These are phyloP conservation scores for Ophiostoma sp. DNA, from an alignment of 2,329 filamentous ascomycete species.

Conservation along the genomic window DNA sequence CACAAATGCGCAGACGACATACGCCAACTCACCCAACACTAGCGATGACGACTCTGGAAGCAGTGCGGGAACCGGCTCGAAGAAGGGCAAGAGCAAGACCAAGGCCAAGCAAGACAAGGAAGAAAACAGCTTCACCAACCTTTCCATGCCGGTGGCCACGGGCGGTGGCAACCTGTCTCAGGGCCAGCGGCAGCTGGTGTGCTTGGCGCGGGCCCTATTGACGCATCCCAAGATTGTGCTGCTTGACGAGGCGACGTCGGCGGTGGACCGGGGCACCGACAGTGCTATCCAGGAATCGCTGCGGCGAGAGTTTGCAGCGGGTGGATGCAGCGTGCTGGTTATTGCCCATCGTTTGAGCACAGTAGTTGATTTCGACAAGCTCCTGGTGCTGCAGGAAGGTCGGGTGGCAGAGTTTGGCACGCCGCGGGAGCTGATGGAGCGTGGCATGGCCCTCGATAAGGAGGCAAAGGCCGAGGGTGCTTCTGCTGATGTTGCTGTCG, in stretches of 20 bases:
- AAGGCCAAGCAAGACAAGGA: not conserved
- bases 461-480: slow-evolving; percentile 23
- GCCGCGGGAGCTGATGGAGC: slow-evolving; percentile 39
- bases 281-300: slow-evolving; percentile 52
- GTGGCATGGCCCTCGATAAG: slow-evolving; percentile 32
- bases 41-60: slow-evolving; percentile 17
- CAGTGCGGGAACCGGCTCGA: not conserved
- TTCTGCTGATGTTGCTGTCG: slow-evolving; percentile 16
- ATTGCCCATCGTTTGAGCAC: slow-evolving; percentile 41
- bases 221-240: slow-evolving; percentile 40
- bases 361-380: slow-evolving; percentile 47
- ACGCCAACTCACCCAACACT: slow-evolving; percentile 17
- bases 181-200: slow-evolving; percentile 47
- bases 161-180: slow-evolving; percentile 40
- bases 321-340: slow-evolving; percentile 50
- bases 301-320: slow-evolving; percentile 43
- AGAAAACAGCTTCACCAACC: slow-evolving; percentile 33
- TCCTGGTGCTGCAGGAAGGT: slow-evolving; percentile 47
- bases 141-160: slow-evolving; percentile 33
- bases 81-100: slow-evolving; percentile 17
- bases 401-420: slow-evolving; percentile 42
- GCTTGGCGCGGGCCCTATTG: slow-evolving; percentile 44
- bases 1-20: slow-evolving; percentile 18
- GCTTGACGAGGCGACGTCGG: slow-evolving; percentile 42
- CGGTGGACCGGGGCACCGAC: slow-evolving; percentile 54